Evolutionary conservation across 352 stramenopile species (phyloP).

Genomic region (Phytophthora vignae): DNA sequence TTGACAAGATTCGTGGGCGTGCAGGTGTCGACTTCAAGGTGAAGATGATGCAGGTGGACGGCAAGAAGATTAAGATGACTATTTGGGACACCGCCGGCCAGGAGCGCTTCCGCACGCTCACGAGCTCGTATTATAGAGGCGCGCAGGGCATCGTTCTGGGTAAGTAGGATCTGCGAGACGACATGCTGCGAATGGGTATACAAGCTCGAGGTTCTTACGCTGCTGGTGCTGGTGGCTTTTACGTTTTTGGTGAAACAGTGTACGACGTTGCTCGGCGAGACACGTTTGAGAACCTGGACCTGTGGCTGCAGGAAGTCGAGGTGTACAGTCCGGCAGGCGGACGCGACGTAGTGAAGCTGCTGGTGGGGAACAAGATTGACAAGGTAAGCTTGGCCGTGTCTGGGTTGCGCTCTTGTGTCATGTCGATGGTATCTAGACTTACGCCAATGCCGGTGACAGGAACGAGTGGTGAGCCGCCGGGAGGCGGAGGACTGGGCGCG

Average conservation of each 20-base stretch:
- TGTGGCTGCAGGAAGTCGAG: slow-evolving; percentile 98
- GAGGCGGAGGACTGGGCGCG: slow-evolving; percentile 96
- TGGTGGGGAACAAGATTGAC: slow-evolving; percentile 98
- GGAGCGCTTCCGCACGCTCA: slow-evolving; percentile 98
- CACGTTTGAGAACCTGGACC: slow-evolving; percentile 98
- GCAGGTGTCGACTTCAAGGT: slow-evolving; percentile 97
- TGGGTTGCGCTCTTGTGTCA: background rate
- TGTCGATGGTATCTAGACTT: background rate
- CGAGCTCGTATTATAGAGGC: slow-evolving; percentile 97
- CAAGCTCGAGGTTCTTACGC: background rate
- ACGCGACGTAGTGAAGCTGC: slow-evolving; percentile 97
- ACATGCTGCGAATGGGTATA: background rate
- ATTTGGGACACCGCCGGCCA: slow-evolving; percentile 99
- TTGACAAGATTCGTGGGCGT: background rate
- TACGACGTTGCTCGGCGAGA: slow-evolving; percentile 97
- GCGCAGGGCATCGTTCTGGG: slow-evolving; percentile 97
- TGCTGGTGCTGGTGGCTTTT: background rate
- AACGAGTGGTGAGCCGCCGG: slow-evolving; percentile 92
- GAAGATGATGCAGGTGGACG: slow-evolving; percentile 97
- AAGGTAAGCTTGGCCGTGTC: slow-evolving; percentile 54
- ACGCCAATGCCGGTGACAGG: slow-evolving; percentile 59
- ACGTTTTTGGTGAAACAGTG: slow-evolving; percentile 55
- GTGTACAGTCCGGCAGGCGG: slow-evolving; percentile 95
- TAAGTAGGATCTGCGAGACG: slow-evolving; percentile 35
- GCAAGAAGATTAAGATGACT: slow-evolving; percentile 98